phyloP scores from a whole-genome alignment of 2,329 filamentous ascomycete genomes.

The Penicillium janthinellum region DNA sequence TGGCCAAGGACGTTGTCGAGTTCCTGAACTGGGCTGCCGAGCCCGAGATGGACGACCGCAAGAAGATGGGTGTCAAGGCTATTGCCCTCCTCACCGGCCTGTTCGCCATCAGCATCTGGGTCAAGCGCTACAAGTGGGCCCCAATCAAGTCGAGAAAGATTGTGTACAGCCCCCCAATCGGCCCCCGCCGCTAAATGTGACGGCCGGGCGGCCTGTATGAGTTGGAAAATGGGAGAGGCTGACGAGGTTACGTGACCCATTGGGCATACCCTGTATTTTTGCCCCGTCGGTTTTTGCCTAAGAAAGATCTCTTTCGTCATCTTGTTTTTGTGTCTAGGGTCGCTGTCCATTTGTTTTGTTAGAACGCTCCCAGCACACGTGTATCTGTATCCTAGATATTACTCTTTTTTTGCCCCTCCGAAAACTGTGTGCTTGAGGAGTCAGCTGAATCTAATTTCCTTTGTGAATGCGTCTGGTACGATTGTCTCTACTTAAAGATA shows the following conservation, averaged over 20 bases:
- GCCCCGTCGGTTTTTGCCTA: conserved; percentile 26
- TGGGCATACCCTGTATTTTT: conserved; percentile 31
- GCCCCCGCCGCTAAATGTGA: conserved; percentile 39
- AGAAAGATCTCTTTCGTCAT: conserved; percentile 30
- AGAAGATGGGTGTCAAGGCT: conserved; percentile 99
- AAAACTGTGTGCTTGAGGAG: conserved; percentile 43
- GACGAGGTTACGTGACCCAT: conserved; percentile 28
- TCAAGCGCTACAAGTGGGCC: conserved; percentile 99
- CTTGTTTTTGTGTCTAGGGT: conserved; percentile 33
- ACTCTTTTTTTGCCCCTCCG: conserved; percentile 38
- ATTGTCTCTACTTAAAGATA: background rate
- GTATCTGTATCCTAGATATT: conserved; percentile 49
- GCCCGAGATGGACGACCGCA: conserved; percentile 98
- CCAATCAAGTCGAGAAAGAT: conserved; percentile 95
- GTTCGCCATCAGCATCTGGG: conserved; percentile 88
- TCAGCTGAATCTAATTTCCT: conserved; percentile 42
- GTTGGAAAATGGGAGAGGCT: conserved; percentile 33
- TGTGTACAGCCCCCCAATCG: conserved; percentile 73
- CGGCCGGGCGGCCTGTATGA: conserved; percentile 31
- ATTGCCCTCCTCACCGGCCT: conserved; percentile 76
- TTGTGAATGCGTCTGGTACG: conserved; percentile 30
- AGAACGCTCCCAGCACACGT: conserved; percentile 42
- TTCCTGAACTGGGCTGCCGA: conserved; percentile 99
- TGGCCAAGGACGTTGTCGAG: conserved; percentile 99
- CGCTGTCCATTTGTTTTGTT: conserved; percentile 39